Evolutionary conservation across 495 filamentous ascomycete species (phyloP).

Genomic region (Glarea lozoyensis): DNA sequence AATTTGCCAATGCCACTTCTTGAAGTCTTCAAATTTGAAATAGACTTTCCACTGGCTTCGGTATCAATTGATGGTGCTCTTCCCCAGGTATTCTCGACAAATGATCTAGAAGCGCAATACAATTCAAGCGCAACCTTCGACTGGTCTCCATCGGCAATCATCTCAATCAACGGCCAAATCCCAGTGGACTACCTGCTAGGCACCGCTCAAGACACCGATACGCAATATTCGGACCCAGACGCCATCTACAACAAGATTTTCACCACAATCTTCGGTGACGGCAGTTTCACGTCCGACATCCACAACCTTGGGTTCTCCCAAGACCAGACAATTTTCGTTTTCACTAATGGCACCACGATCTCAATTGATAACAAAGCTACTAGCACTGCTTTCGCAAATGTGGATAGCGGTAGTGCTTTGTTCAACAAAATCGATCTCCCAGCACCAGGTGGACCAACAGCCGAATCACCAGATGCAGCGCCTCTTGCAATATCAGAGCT

Average conservation of each 20-base stretch:
- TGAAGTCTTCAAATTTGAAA: background rate
- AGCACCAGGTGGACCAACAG: background rate
- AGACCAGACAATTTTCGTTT: background rate
- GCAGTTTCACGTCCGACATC: no score
- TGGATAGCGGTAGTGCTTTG: background rate
- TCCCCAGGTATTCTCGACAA: background rate
- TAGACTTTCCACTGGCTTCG: background rate
- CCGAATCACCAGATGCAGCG: no score
- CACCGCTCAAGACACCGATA: background rate
- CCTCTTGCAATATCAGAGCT: background rate
- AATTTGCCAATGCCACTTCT: background rate
- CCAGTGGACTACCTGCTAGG: conserved; percentile 1
- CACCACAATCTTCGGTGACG: no score
- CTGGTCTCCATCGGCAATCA: background rate
- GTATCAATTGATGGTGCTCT: background rate
- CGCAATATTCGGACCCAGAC: conserved; percentile 3
- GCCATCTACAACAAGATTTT: conserved; percentile 5
- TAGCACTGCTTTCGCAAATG: background rate
- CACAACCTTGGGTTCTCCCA: background rate
- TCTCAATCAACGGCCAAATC: conserved; percentile 1
- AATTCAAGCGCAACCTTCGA: background rate
- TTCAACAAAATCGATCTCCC: background rate
- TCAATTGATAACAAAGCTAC: background rate
- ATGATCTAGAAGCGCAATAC: no score
- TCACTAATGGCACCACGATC: background rate